Conservation (phyloP, 2,329 filamentous ascomycete genomes). For the Colletotrichum eremochloae region DNA sequence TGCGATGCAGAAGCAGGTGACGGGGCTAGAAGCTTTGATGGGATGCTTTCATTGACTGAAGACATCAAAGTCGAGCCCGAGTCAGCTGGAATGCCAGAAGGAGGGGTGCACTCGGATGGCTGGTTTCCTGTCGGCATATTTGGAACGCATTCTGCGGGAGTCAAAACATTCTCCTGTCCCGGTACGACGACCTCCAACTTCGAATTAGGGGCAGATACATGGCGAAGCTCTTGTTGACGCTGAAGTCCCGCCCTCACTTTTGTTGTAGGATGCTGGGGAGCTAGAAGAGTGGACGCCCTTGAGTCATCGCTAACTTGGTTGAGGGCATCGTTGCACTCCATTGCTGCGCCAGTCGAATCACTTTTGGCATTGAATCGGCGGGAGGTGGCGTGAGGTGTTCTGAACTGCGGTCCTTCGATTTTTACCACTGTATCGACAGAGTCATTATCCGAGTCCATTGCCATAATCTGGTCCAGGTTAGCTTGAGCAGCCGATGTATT, state of each 20-base stretch:
- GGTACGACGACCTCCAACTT: not conserved
- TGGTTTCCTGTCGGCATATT: constrained; percentile 4
- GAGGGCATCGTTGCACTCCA: not conserved
- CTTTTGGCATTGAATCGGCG: constrained; percentile 36
- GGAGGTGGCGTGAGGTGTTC: constrained; percentile 11
- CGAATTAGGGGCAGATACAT: constrained; percentile 16
- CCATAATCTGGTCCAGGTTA: not conserved
- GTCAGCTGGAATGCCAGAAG: not conserved
- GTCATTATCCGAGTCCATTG: constrained; percentile 20
- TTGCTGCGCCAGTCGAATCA: constrained; percentile 21
- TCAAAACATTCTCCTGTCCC: not conserved
- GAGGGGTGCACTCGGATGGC: not conserved
- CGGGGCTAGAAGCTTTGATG: not conserved
- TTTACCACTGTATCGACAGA: constrained; percentile 34
- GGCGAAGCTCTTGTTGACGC: constrained; percentile 22
- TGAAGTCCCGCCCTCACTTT: not conserved
- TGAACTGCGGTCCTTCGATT: constrained; percentile 23
- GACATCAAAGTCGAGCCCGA: not conserved
- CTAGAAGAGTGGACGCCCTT: constrained; percentile 6
- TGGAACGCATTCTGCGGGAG: not conserved
- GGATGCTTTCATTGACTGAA: constrained; percentile 2
- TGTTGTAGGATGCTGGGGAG: not conserved
- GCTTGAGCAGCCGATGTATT: not conserved
- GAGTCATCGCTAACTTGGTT: not conserved
- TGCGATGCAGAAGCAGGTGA: constrained; percentile 5